Percentiles rank a stretch among this genome's conserved stretches.
Conservation (phyloP, 2,329 filamentous ascomycete species). For the Colletotrichum sp. region DNA sequence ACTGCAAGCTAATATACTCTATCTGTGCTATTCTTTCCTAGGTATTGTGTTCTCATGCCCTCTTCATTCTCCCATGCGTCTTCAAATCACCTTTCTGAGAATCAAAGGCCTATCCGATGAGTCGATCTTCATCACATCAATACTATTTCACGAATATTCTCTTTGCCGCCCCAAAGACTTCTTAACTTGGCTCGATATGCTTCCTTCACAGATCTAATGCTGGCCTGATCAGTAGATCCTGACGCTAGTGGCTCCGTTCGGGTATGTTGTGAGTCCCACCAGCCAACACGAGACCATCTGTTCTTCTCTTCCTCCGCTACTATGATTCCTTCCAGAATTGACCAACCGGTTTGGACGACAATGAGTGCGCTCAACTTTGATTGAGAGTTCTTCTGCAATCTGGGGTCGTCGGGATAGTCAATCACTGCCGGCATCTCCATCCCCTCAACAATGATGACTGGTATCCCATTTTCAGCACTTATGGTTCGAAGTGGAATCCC, state of each 20-base stretch:
- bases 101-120: neutral
- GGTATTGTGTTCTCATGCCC: neutral
- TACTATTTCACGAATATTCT: neutral
- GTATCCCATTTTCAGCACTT: neutral
- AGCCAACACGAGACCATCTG: neutral
- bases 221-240: neutral
- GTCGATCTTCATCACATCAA: neutral
- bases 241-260: neutral
- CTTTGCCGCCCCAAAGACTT: neutral
- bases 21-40: too few species aligned
- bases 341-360: neutral
- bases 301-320: neutral
- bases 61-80: neutral
- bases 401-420: neutral
- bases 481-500: neutral
- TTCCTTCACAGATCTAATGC: neutral
- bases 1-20: too few species aligned
- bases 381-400: neutral
- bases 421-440: neutral
- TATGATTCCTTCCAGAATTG: neutral
- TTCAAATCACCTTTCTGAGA: neutral
- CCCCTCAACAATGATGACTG: neutral
- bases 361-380: neutral
- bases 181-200: neutral
- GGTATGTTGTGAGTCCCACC: neutral